A percentile compares a stretch with the other conserved stretches of the same genome.
phyloP scores from a whole-genome alignment of 306 rosid species.

The Aeschynomene evenia region DNA sequence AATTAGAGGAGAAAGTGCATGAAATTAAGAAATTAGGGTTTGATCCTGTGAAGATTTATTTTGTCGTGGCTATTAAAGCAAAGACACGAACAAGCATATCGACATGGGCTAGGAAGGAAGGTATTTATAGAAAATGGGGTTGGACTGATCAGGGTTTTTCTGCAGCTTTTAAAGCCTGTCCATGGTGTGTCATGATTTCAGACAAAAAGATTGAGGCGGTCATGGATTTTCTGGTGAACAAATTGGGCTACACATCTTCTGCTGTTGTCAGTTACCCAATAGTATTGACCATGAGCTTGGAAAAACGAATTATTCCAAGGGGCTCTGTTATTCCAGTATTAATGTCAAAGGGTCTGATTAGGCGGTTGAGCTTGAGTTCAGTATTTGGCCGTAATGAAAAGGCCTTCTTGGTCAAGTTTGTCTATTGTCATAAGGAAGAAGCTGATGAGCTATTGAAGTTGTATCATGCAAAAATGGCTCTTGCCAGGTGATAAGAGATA shows the following conservation, averaged over 20 bases:
- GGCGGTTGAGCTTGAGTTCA: neutral
- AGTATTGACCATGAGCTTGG: constrained; percentile 22
- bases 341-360: constrained; percentile 24
- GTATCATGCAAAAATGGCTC: neutral
- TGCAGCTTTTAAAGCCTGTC: constrained; percentile 28
- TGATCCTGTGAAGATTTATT: constrained; percentile 24
- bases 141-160: constrained; percentile 24
- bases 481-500: no score
- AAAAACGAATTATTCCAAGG: constrained; percentile 34
- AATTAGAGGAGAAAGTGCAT: constrained; percentile 20
- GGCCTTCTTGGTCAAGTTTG: constrained; percentile 20
- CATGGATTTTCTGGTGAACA: constrained; percentile 35
- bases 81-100: constrained; percentile 6
- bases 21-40: constrained; percentile 32
- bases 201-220: constrained; percentile 24
- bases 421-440: neutral
- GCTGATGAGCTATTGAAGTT: neutral
- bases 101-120: constrained; percentile 21
- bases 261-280: neutral
- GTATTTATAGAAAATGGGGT: constrained; percentile 36
- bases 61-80: neutral
- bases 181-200: constrained; percentile 25
- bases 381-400: neutral
- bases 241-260: constrained; percentile 28
- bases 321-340: constrained; percentile 32